A percentile compares a stretch with the other conserved stretches of the same genome.
Evolutionary conservation across 768 basidiomycete genomes (phyloP).

Genomic region (Macrolepiota fuliginosa): DNA sequence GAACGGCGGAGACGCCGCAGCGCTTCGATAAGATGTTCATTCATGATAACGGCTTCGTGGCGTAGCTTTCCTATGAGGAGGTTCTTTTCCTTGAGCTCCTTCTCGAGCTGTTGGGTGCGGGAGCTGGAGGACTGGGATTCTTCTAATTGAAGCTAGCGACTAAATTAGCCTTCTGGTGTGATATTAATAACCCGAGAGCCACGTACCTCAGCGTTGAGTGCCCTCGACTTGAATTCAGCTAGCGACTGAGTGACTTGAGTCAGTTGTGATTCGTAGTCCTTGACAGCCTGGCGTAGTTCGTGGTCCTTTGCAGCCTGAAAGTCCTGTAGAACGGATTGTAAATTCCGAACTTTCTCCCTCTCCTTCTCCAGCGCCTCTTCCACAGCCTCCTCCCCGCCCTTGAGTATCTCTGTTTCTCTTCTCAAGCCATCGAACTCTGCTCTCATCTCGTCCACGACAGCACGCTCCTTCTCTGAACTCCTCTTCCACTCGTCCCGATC

Average conservation of each 20-base stretch:
- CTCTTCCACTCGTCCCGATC: slow-evolving; percentile 70
- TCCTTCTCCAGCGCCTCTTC: slow-evolving; percentile 60
- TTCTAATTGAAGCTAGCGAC: slow-evolving; percentile 66
- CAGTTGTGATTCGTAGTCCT: slow-evolving; percentile 78
- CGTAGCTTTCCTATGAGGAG: slow-evolving; percentile 92
- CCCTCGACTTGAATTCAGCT: slow-evolving; percentile 89
- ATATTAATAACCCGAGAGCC: neutral
- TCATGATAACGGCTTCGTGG: slow-evolving; percentile 96
- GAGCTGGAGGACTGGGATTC: slow-evolving; percentile 67
- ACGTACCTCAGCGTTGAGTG: slow-evolving; percentile 80
- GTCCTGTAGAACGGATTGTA: slow-evolving; percentile 92
- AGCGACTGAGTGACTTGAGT: slow-evolving; percentile 67
- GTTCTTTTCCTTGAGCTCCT: slow-evolving; percentile 94
- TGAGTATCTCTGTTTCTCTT: slow-evolving; percentile 66
- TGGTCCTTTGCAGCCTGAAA: slow-evolving; percentile 93
- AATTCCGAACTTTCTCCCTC: slow-evolving; percentile 71
- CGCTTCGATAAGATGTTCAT: slow-evolving; percentile 97
- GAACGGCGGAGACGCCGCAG: slow-evolving; percentile 89
- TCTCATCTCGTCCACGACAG: slow-evolving; percentile 67
- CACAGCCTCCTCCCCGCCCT: slow-evolving; percentile 56
- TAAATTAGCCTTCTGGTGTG: slow-evolving; percentile 1
- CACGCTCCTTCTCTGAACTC: slow-evolving; percentile 56
- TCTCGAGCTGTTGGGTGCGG: slow-evolving; percentile 72
- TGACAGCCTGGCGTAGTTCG: slow-evolving; percentile 82
- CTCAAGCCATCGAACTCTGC: slow-evolving; percentile 52